These are phyloP conservation scores for Leucocoprinus birnbaumii DNA, from an alignment of 768 basidiomycete genomes.

Conservation along the genomic window DNA sequence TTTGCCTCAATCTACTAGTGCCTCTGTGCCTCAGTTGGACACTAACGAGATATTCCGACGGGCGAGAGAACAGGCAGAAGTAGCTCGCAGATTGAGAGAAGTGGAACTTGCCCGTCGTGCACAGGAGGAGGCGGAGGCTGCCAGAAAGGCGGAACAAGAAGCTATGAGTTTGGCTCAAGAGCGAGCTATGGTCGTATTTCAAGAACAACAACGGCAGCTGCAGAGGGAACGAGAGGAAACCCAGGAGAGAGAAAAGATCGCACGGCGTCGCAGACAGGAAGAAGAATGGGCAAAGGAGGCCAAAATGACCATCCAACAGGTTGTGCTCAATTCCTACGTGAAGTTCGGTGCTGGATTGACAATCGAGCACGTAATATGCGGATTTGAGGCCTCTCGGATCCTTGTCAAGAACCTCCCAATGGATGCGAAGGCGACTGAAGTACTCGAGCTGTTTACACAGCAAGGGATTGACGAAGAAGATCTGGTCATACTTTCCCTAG, in stretches of 20 bases:
- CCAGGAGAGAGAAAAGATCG: constrained; percentile 3
- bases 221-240: not conserved
- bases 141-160: not conserved
- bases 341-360: constrained; percentile 20
- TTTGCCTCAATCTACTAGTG: not conserved
- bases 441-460: constrained; percentile 14
- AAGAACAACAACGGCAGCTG: not conserved
- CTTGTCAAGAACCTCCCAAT: constrained; percentile 14
- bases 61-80: not conserved
- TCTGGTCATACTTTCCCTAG: constrained; percentile 16
- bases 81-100: not conserved
- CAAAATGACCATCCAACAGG: constrained; percentile 1
- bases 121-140: not conserved
- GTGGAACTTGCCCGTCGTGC: not conserved
- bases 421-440: constrained; percentile 10
- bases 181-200: no score
- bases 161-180: not conserved
- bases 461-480: constrained; percentile 10
- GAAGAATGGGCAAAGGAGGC: constrained; percentile 10
- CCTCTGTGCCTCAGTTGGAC: no score
- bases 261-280: constrained; percentile 1
- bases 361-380: constrained; percentile 12
- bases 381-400: constrained; percentile 15
- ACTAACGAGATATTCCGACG: not conserved
- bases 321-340: constrained; percentile 16